Evolutionary conservation across 2,329 filamentous ascomycete genomes (phyloP).

Genomic region (Alternaria consortialis): DNA sequence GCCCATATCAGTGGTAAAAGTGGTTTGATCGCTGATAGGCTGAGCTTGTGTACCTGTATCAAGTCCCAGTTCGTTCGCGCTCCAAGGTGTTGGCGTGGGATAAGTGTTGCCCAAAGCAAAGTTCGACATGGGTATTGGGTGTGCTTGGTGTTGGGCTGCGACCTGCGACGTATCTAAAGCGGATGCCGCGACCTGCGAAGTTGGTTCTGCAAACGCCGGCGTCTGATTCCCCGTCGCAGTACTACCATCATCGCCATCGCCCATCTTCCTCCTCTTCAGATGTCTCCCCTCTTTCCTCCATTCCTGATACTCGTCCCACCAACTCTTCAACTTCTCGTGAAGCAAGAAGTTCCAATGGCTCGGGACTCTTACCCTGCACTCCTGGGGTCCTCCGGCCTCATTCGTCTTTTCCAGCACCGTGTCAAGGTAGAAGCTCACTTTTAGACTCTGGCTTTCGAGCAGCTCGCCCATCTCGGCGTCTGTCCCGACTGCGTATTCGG

Average conservation of each 20-base stretch:
- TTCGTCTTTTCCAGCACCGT: constrained; percentile 29
- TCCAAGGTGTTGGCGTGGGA: constrained; percentile 13
- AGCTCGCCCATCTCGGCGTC: constrained; percentile 46
- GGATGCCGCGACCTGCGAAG: background rate
- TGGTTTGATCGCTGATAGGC: constrained; percentile 19
- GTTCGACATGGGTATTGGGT: constrained; percentile 5
- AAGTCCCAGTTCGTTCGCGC: constrained; percentile 7
- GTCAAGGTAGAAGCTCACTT: constrained; percentile 44
- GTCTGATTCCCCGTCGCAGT: constrained; percentile 12
- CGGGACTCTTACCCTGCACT: constrained; percentile 43
- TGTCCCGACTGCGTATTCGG: constrained; percentile 47
- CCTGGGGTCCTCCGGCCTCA: constrained; percentile 41
- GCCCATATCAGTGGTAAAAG: constrained; percentile 38
- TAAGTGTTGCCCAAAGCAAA: constrained; percentile 26
- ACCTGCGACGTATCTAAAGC: background rate
- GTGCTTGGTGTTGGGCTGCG: constrained; percentile 1
- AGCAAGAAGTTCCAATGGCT: constrained; percentile 45
- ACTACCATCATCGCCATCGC: background rate
- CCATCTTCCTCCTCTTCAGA: constrained; percentile 33
- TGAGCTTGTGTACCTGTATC: constrained; percentile 4
- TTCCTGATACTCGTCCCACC: constrained; percentile 43
- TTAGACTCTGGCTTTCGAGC: constrained; percentile 43
- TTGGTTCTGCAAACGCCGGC: constrained; percentile 13
- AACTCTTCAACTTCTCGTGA: constrained; percentile 41
- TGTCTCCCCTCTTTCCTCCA: constrained; percentile 40